These are phyloP conservation scores for Fusarium agapanthi DNA, from an alignment of 2,329 filamentous ascomycete species.

Conservation along the genomic window DNA sequence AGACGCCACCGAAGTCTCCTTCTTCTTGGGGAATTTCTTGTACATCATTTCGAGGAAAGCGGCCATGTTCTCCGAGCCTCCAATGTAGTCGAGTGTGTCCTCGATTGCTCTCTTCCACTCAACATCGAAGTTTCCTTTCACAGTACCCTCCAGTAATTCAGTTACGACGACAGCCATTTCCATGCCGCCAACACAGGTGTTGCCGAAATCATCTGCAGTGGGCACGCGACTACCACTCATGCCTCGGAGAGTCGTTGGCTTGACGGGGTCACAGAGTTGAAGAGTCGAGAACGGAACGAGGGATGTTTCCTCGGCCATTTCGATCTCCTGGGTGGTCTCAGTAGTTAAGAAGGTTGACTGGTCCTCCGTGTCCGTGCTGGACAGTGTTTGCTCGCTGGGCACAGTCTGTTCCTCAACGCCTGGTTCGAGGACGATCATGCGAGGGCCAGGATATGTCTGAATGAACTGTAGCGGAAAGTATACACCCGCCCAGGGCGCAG, in stretches of 20 bases:
- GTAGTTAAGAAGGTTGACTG: neutral
- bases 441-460: constrained; percentile 1
- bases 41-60: constrained; percentile 8
- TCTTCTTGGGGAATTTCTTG: neutral
- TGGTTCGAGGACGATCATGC: neutral
- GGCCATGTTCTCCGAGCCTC: constrained; percentile 16
- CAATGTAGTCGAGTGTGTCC: constrained; percentile 16
- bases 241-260: constrained; percentile 1
- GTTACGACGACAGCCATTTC: constrained; percentile 21
- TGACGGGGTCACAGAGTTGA: neutral
- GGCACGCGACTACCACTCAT: constrained; percentile 11
- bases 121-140: neutral
- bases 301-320: neutral
- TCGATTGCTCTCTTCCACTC: constrained; percentile 9
- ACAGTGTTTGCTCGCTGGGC: neutral
- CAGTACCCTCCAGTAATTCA: constrained; percentile 3
- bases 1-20: neutral
- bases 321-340: neutral
- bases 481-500: neutral
- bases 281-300: neutral
- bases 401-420: neutral
- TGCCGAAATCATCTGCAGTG: constrained; percentile 1
- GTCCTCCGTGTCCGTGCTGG: neutral
- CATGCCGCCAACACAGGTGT: constrained; percentile 12
- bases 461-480: neutral